Conservation (phyloP, 2,329 filamentous ascomycete genomes). For the Aspergillus tubingensis region DNA sequence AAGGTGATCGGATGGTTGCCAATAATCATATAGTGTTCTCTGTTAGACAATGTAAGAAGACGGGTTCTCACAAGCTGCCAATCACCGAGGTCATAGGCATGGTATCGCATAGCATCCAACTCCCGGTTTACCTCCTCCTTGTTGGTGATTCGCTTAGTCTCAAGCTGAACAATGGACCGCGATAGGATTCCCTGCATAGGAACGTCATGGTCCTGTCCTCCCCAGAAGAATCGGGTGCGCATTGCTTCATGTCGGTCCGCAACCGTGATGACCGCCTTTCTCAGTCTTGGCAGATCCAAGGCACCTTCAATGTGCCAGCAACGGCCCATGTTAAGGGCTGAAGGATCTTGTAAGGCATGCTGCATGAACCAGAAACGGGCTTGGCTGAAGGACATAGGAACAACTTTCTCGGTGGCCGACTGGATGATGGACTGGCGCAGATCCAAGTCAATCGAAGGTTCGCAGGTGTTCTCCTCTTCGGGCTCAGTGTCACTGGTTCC, state of each 20-base stretch:
- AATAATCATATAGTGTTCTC: neutral
- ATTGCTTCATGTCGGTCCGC: neutral
- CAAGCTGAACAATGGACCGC: neutral
- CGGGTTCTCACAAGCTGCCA: neutral
- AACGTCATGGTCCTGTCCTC: neutral
- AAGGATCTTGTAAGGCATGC: neutral
- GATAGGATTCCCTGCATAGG: neutral
- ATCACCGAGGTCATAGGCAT: neutral
- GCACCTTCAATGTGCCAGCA: neutral
- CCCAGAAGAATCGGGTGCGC: neutral
- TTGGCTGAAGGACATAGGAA: neutral
- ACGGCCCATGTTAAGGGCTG: neutral
- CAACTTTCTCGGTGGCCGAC: neutral
- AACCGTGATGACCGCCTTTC: neutral
- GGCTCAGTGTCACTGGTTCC: neutral
- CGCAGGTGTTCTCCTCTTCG: neutral
- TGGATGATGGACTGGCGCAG: neutral
- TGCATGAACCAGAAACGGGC: slow-evolving; percentile 3
- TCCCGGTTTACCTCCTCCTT: neutral
- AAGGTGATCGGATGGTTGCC: neutral
- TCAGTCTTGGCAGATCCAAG: neutral
- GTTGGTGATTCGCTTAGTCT: neutral
- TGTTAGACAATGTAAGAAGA: neutral
- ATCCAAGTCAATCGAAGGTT: neutral
- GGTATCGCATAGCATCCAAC: neutral